phyloP scores from a whole-genome alignment of 2,329 filamentous ascomycete species.

The Aspergillus sp. region DNA sequence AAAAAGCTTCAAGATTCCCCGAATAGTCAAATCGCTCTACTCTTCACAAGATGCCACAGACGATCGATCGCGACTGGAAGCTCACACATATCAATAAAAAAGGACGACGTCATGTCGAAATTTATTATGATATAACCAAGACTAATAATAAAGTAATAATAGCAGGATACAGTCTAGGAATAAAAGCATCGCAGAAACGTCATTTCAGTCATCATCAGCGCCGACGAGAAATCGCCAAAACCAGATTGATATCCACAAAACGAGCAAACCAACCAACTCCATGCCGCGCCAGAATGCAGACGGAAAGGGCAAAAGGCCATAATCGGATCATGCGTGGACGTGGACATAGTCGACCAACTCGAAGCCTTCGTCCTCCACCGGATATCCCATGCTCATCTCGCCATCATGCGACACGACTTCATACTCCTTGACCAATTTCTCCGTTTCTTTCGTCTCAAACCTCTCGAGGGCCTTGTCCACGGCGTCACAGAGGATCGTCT shows the following conservation, averaged over 20 bases:
- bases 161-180: neutral
- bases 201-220: neutral
- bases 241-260: neutral
- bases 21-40: too few relatives aligned
- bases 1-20: too few relatives aligned
- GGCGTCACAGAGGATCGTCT: conserved; percentile 52
- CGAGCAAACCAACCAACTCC: neutral
- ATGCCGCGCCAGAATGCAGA: neutral
- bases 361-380: conserved; percentile 32
- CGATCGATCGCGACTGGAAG: too few relatives aligned
- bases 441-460: conserved; percentile 54
- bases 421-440: conserved; percentile 57
- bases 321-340: conserved; percentile 10
- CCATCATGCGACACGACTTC: conserved; percentile 44
- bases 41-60: too few relatives aligned
- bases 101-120: neutral
- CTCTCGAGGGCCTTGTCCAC: conserved; percentile 53
- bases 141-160: neutral
- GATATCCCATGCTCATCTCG: conserved; percentile 24
- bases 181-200: neutral
- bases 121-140: neutral
- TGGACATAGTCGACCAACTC: conserved; percentile 34
- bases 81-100: neutral
- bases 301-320: neutral
- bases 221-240: neutral